phyloP scores from a whole-genome alignment of 495 filamentous ascomycete species.

The Trichoderma gamsii region DNA sequence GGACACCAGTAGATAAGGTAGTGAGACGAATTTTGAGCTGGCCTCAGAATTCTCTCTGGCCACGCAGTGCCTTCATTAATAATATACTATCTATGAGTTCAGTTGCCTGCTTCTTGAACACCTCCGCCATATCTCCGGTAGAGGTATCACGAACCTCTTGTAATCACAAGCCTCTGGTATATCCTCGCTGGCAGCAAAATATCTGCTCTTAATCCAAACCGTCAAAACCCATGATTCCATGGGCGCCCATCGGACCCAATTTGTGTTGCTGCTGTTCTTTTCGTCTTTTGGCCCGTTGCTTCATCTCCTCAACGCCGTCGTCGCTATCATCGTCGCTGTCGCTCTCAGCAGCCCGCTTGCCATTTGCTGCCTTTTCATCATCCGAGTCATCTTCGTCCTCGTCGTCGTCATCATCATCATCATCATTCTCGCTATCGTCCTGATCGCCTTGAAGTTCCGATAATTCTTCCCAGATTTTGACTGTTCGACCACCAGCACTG shows the following conservation, averaged over 20 bases:
- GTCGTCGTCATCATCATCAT: conserved; percentile 41
- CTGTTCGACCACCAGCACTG: conserved; percentile 69
- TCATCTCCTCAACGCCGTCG: conserved; percentile 41
- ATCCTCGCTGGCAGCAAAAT: neutral
- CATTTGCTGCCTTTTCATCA: conserved; percentile 18
- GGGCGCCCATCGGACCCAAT: conserved; percentile 17
- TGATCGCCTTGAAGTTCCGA: conserved; percentile 33
- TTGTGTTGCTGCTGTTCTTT: conserved; percentile 34
- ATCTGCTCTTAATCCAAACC: neutral
- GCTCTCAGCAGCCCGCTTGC: conserved; percentile 36
- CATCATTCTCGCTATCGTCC: conserved; percentile 37
- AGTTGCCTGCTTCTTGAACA: neutral
- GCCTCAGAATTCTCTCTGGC: neutral
- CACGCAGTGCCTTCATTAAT: neutral
- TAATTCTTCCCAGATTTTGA: conserved; percentile 79
- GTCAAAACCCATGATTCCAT: conserved; percentile 16
- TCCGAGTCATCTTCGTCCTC: conserved; percentile 30
- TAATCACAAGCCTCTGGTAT: conserved; percentile 5
- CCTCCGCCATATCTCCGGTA: neutral
- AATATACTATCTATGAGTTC: neutral
- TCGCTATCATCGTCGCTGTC: conserved; percentile 30
- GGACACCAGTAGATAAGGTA: neutral
- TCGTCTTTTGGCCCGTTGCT: conserved; percentile 30
- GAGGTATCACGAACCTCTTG: conserved; percentile 13
- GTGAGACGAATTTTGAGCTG: neutral